Evolutionary conservation across 768 basidiomycete genomes (phyloP), one percentile per base, ranked within the genome.

Genomic region (Panellus pusillus): DNA sequence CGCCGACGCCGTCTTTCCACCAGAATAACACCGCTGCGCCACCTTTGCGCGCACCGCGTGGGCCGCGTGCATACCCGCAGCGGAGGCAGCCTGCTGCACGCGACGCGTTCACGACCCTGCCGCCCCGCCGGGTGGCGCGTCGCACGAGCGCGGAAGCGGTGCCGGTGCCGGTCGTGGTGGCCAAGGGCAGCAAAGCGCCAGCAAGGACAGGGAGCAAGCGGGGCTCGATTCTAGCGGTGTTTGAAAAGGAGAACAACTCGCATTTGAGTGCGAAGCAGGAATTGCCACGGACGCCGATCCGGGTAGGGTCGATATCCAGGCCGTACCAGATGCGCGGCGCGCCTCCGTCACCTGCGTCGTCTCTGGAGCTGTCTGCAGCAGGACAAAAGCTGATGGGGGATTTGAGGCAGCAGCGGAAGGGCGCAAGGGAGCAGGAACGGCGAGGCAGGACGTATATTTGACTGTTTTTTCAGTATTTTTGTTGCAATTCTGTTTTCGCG

Each of bases 321-420:
- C 69, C 47, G 69, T 77, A 14, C 66, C 70, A 17, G 9, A 78
- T 79, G 6, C 65, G 67, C 27, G 70, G 71, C 12, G 74, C 70
- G 52, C 63, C 66, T 28, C 79, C 84, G 3, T 89, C 86, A 1
- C 86, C 89, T 18, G 79, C 85, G 19, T 84, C 80, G 27, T 89
- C 88, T 2, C 80, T 87, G 9, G 89, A 91, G 57, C 71, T 91
- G 45, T 91, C 89, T 17, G 86, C 86, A 13, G 70, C 84, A 29
- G 84, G 79, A 6, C 77, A 75, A 60, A 77, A 84, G 64, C 75
- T 91, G 63, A 91, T 91, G 89, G 70, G 72, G 52, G 78, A 84
- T 60, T 65, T 86, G 40, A 74, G 89, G 51, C 73, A 76, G 48
- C 74, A 80, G 60, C 68, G 77, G 47, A 68, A 67, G 60, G 70